These are phyloP conservation scores for Aspergillus hancockii DNA, from an alignment of 495 filamentous ascomycete genomes.

Conservation along the genomic window DNA sequence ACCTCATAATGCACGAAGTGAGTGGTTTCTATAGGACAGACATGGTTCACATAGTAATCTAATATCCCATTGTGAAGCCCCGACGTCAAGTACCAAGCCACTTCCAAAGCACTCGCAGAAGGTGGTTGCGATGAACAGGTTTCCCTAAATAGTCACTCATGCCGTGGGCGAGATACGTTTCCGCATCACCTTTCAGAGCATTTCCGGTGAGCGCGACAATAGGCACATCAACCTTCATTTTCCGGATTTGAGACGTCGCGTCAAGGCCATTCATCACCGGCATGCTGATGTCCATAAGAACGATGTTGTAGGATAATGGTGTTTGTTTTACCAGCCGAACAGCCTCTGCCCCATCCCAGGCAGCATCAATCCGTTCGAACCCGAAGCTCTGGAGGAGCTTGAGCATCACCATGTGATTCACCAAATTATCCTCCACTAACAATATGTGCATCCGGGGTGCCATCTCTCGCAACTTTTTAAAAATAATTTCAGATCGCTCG, in stretches of 20 bases:
- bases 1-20: background rate
- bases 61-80: background rate
- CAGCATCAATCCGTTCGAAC: conserved; percentile 54
- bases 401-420: conserved; percentile 65
- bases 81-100: background rate
- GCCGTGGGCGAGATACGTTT: conserved; percentile 57
- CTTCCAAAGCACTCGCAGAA: conserved; percentile 2
- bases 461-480: conserved; percentile 28
- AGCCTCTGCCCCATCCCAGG: conserved; percentile 58
- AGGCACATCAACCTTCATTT: conserved; percentile 50
- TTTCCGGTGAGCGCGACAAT: conserved; percentile 68
- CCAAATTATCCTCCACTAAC: conserved; percentile 60
- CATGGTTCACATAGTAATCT: background rate
- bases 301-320: conserved; percentile 51
- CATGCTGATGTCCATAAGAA: conserved; percentile 71
- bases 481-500: conserved; percentile 1
- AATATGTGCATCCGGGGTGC: conserved; percentile 52
- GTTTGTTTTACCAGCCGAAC: conserved; percentile 52
- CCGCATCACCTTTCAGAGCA: conserved; percentile 60
- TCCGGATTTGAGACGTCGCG: conserved; percentile 62
- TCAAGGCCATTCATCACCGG: conserved; percentile 69
- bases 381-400: conserved; percentile 56
- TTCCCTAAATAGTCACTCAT: conserved; percentile 67
- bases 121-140: conserved; percentile 37
- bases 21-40: background rate